Conservation (phyloP, 2,329 filamentous ascomycete genomes). For the Pseudonectria buxi region DNA sequence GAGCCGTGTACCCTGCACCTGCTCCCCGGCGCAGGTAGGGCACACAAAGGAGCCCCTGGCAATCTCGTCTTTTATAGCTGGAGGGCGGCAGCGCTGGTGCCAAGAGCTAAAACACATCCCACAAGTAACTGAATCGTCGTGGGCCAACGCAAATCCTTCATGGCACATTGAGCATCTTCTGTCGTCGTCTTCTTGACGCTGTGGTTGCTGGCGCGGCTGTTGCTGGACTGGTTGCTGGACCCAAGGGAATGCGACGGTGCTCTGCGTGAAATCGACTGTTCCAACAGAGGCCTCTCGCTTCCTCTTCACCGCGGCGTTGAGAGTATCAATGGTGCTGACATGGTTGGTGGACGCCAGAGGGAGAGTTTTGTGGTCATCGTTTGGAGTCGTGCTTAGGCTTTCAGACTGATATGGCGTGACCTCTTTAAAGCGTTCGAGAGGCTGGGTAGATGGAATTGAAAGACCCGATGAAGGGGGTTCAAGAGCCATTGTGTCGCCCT, state of each 20-base stretch:
- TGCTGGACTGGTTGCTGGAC: slow-evolving; percentile 3
- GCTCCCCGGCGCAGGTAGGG: slow-evolving; percentile 9
- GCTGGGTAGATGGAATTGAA: neutral
- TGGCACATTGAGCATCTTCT: slow-evolving; percentile 14
- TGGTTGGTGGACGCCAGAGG: slow-evolving; percentile 1
- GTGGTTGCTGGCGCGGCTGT: slow-evolving; percentile 1
- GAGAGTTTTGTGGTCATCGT: slow-evolving; percentile 4
- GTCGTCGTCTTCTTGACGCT: neutral
- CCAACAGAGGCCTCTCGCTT: slow-evolving; percentile 18
- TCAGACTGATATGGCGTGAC: neutral
- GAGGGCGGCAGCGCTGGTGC: slow-evolving; percentile 19
- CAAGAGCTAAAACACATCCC: slow-evolving; percentile 15
- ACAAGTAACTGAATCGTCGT: slow-evolving; percentile 12
- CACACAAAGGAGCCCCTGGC: slow-evolving; percentile 12
- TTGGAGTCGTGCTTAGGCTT: slow-evolving; percentile 6
- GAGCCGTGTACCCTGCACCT: slow-evolving; percentile 6
- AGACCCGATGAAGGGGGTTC: neutral
- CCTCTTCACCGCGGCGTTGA: slow-evolving; percentile 19
- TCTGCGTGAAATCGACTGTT: slow-evolving; percentile 25
- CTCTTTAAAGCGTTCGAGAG: neutral
- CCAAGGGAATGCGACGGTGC: slow-evolving; percentile 24
- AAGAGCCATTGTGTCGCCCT: slow-evolving; percentile 3
- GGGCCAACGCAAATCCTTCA: slow-evolving; percentile 1
- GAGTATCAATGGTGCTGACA: slow-evolving; percentile 1
- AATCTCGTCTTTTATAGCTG: slow-evolving; percentile 3